phyloP scores from a whole-genome alignment of 495 filamentous ascomycete genomes.

The Cetradonia linearis region DNA sequence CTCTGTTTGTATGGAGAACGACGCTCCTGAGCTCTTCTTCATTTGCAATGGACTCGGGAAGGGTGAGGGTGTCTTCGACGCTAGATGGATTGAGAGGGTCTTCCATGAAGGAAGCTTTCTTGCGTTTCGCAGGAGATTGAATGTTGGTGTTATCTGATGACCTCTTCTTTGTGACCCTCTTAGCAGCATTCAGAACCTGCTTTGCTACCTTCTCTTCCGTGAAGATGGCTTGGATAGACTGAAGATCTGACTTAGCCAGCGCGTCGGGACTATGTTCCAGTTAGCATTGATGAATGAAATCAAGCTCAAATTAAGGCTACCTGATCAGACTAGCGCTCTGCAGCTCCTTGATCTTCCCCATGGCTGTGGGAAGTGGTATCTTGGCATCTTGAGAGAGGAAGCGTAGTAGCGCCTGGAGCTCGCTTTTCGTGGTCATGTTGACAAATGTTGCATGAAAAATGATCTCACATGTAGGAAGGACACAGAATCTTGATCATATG shows the following conservation, averaged over 20 bases:
- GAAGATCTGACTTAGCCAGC: conserved; percentile 50
- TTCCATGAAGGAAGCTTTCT: conserved; percentile 36
- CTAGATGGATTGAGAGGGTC: conserved; percentile 43
- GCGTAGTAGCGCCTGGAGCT: conserved; percentile 62
- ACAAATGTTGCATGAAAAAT: too few relatives aligned
- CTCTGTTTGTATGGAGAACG: conserved; percentile 63
- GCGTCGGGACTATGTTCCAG: conserved; percentile 34
- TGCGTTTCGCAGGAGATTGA: conserved; percentile 33
- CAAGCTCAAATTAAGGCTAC: conserved; percentile 29
- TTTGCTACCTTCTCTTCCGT: conserved; percentile 62
- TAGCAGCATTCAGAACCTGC: conserved; percentile 47
- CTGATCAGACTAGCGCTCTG: conserved; percentile 52
- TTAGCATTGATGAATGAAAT: conserved; percentile 11
- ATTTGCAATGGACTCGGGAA: conserved; percentile 44
- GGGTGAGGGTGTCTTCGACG: conserved; percentile 52
- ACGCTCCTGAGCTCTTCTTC: conserved; percentile 50
- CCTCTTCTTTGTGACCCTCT: conserved; percentile 55
- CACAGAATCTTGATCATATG: too few relatives aligned
- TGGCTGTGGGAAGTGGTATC: conserved; percentile 57
- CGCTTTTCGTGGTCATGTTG: conserved; percentile 32
- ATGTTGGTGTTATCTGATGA: conserved; percentile 29
- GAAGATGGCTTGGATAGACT: conserved; percentile 48
- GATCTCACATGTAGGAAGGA: too few relatives aligned
- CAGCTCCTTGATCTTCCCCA: conserved; percentile 57
- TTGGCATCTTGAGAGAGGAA: conserved; percentile 67